Evolutionary conservation across 106 monocot species (phyloP).

Genomic region (Platanthera zijinensis): DNA sequence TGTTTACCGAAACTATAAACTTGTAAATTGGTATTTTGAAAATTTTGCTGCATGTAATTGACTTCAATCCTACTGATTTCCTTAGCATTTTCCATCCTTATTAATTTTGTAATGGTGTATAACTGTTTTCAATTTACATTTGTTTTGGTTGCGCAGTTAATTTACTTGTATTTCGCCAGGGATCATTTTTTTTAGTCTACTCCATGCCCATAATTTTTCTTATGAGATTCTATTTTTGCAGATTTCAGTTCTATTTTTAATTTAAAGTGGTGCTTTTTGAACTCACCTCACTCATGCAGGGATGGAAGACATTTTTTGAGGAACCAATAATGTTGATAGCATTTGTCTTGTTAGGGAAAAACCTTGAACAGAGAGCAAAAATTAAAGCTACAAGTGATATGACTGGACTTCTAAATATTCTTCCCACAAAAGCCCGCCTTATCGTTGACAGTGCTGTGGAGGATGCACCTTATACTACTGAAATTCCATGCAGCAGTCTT

Average conservation of each 20-base stretch:
- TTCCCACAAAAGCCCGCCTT: constrained; percentile 90
- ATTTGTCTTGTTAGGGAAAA: constrained; percentile 94
- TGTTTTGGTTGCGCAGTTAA: neutral
- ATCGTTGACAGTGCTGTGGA: constrained; percentile 38
- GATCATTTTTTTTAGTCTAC: neutral
- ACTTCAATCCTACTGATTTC: neutral
- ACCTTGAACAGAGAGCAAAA: constrained; percentile 98
- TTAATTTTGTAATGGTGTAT: neutral
- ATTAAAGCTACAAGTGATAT: constrained; percentile 98
- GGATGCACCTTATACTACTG: constrained; percentile 42
- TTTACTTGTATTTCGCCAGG: neutral
- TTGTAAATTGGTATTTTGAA: too few species aligned
- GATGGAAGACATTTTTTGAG: constrained; percentile 98
- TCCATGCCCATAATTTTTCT: neutral
- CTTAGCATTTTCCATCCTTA: neutral
- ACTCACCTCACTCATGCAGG: constrained; percentile 38
- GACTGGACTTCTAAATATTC: constrained; percentile 91
- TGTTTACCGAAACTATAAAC: too few species aligned
- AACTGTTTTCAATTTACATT: neutral
- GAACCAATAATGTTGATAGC: constrained; percentile 99
- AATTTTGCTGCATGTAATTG: too few species aligned
- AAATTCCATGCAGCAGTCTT: constrained; percentile 81
- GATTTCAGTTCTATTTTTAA: neutral
- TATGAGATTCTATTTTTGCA: too few species aligned
- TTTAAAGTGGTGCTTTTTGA: constrained; percentile 7